These are phyloP conservation scores for Neofusicoccum kwambonambiense DNA, from an alignment of 2,329 filamentous ascomycete genomes.

Conservation along the genomic window DNA sequence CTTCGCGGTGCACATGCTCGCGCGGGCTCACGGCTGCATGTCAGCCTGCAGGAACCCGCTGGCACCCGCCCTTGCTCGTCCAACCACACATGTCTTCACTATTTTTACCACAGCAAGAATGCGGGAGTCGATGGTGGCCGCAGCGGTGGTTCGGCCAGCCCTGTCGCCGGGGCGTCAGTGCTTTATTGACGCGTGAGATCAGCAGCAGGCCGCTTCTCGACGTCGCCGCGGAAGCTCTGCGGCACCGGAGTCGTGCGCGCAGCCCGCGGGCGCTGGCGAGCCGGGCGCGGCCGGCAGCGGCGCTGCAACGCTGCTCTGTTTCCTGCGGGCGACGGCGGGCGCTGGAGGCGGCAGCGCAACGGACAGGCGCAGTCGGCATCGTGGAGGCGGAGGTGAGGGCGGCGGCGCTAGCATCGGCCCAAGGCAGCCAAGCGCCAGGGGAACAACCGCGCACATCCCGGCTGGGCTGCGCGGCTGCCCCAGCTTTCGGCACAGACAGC, in stretches of 20 bases:
- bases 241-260: no score
- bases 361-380: not conserved
- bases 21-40: not conserved
- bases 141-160: no score
- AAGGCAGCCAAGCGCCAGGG: constrained; percentile 10
- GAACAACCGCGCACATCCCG: not conserved
- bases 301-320: no score
- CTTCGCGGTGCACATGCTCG: not conserved
- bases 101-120: no score
- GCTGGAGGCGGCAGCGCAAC: no score
- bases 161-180: not conserved
- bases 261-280: no score
- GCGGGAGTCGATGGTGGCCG: no score
- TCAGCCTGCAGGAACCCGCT: constrained; percentile 3
- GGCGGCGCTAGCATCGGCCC: not conserved
- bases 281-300: no score
- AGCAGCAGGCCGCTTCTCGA: not conserved
- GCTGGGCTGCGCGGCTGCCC: not conserved
- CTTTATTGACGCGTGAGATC: constrained; percentile 12
- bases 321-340: no score
- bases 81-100: not conserved
- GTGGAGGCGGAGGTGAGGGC: not conserved
- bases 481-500: not conserved
- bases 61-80: no score
- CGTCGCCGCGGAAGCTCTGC: no score